These are phyloP conservation scores for Microbotryum silenes-acaulis DNA, from an alignment of 1,284 basidiomycete genomes.

Conservation along the genomic window DNA sequence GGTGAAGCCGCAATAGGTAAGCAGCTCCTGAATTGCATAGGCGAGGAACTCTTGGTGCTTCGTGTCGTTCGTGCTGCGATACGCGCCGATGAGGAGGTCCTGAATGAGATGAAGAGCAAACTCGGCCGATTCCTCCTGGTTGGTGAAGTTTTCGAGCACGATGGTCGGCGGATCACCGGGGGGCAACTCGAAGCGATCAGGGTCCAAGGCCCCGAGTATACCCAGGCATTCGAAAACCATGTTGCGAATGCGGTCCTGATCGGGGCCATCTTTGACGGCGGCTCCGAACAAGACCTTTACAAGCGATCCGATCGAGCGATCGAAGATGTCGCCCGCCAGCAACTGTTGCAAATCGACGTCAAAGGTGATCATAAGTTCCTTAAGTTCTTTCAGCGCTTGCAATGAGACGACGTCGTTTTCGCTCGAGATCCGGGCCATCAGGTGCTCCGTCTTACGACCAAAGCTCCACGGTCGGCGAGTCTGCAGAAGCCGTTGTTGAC, in stretches of 20 bases:
- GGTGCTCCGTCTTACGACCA: slow-evolving; percentile 54
- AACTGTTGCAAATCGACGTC: slow-evolving; percentile 31
- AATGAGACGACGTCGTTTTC: slow-evolving; percentile 75
- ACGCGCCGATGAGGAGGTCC: slow-evolving; percentile 83
- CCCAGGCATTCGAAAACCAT: slow-evolving; percentile 86
- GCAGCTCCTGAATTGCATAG: slow-evolving; percentile 85
- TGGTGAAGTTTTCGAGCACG: slow-evolving; percentile 72
- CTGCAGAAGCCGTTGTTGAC: slow-evolving; percentile 48
- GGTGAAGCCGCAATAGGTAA: slow-evolving; percentile 81
- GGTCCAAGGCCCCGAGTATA: slow-evolving; percentile 89
- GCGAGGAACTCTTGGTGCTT: slow-evolving; percentile 84
- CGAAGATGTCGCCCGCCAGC: slow-evolving; percentile 75
- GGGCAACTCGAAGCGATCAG: slow-evolving; percentile 75
- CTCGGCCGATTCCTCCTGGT: slow-evolving; percentile 65
- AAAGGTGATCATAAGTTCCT: slow-evolving; percentile 31
- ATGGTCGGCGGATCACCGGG: slow-evolving; percentile 59
- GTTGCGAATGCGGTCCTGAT: slow-evolving; percentile 54
- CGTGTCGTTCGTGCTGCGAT: slow-evolving; percentile 87
- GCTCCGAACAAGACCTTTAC: slow-evolving; percentile 63
- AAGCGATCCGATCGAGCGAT: slow-evolving; percentile 63
- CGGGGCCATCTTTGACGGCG: slow-evolving; percentile 62
- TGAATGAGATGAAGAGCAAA: slow-evolving; percentile 83
- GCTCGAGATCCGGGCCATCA: slow-evolving; percentile 66
- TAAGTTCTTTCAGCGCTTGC: slow-evolving; percentile 52
- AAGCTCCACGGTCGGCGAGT: slow-evolving; percentile 52